Percentiles rank a stretch among this genome's conserved stretches.
Conservation (phyloP, 164 flowering plant species). For the Berberis thunbergii region DNA sequence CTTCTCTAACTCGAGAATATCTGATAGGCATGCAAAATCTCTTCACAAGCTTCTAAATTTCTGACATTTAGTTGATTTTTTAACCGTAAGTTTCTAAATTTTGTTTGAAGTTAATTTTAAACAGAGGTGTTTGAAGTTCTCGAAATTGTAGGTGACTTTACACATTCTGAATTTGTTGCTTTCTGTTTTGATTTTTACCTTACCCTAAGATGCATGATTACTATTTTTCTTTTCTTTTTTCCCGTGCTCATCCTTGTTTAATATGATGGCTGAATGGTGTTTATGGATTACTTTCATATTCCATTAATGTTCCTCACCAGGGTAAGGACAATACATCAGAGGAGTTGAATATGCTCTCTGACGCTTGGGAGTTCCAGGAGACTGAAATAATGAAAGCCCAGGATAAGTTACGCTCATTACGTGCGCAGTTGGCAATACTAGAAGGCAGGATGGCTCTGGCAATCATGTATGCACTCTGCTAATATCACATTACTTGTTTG, state of each 20-base stretch:
- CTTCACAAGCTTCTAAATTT: too few relatives aligned
- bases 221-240: not conserved
- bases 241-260: not conserved
- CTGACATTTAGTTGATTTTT: too few relatives aligned
- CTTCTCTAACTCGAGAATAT: too few relatives aligned
- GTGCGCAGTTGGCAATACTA: conserved; percentile 68
- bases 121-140: too few relatives aligned
- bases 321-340: conserved; percentile 22
- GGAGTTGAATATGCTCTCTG: conserved; percentile 38
- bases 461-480: conserved; percentile 40
- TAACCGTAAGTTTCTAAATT: too few relatives aligned
- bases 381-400: conserved; percentile 66
- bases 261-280: not conserved
- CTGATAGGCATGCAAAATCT: too few relatives aligned
- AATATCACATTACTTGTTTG: conserved; percentile 6
- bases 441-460: conserved; percentile 80
- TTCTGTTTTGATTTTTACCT: too few relatives aligned
- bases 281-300: not conserved
- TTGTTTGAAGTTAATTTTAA: too few relatives aligned
- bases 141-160: too few relatives aligned
- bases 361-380: conserved; percentile 80
- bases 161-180: too few relatives aligned
- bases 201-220: too few relatives aligned
- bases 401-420: conserved; percentile 55
- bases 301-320: conserved; percentile 24